Evolutionary conservation across 75 land plant genomes (phyloP), one percentile per base, ranked within the genome.

Genomic region (Isoetes taiwanensis): DNA sequence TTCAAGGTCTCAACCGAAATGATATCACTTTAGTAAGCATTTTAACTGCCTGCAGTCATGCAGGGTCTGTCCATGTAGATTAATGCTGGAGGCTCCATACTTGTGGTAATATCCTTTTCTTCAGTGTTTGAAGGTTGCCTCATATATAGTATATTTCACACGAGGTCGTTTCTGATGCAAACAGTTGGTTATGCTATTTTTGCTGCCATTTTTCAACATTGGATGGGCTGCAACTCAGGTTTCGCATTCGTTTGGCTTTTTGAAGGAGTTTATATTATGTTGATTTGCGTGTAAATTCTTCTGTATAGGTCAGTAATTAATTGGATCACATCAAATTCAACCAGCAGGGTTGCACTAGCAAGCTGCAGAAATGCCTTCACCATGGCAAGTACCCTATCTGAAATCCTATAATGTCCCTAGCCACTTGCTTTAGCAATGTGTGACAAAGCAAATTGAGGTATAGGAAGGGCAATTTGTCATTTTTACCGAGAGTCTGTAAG

Each of bases 201-300:
- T 74, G 96, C 98, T 28, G 90, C 96, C 28, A 84, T 93, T 41
- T n/a, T 93, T 93, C 68, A 93, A 88, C 52, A 61, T 87, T 21
- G 98, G 98, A 17, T 93, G 95, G 95, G 96, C 98, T 41, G 90
- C 85, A 40, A 88, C 98, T 43, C 98, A 93, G 74, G 90, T 93
- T 30, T 77, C 98, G 34, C 96, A 93, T 64, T n/a, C n/a, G n/a
- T n/a, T n/a, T n/a, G n/a, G n/a, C n/a, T n/a, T n/a, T n/a, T n/a
- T n/a, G n/a, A n/a, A n/a, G n/a, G n/a, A n/a, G n/a, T n/a, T n/a
- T n/a, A n/a, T n/a, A n/a, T n/a, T n/a, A n/a, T n/a, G n/a, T n/a
- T n/a, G n/a, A n/a, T n/a, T n/a, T n/a, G n/a, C n/a, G n/a, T n/a
- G n/a, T n/a, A n/a, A n/a, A n/a, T 17, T 61, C 28, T 42, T 28